Percentiles rank a stretch among this genome's conserved stretches.
These are phyloP conservation scores for Vitis rotundifolia DNA, from an alignment of 164 flowering plant genomes.

Conservation along the genomic window DNA sequence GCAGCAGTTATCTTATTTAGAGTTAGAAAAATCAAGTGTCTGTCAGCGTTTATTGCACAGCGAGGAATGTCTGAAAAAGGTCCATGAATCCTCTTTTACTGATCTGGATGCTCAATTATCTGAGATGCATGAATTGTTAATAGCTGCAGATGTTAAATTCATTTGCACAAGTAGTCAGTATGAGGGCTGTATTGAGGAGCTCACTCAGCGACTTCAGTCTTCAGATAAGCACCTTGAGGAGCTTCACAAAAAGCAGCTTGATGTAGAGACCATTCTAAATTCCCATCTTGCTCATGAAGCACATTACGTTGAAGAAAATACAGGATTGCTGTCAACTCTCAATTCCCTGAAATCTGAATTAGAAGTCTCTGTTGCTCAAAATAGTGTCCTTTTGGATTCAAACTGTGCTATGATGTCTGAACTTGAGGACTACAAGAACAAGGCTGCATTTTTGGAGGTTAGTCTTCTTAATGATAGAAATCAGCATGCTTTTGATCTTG, in stretches of 20 bases:
- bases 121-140: conserved; percentile 35
- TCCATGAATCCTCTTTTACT: conserved; percentile 30
- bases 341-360: conserved; percentile 54
- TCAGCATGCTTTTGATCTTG: conserved; percentile 37
- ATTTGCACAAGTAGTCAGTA: conserved; percentile 44
- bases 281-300: conserved; percentile 44
- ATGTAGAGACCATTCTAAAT: conserved; percentile 37
- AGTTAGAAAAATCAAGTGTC: conserved; percentile 50
- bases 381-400: conserved; percentile 34
- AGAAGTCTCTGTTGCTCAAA: conserved; percentile 33
- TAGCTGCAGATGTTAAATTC: conserved; percentile 62
- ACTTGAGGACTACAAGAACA: conserved; percentile 43
- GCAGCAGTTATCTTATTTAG: conserved; percentile 45
- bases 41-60: conserved; percentile 25
- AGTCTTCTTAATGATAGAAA: conserved; percentile 21
- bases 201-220: conserved; percentile 37
- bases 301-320: conserved; percentile 47
- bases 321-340: conserved; percentile 32
- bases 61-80: conserved; percentile 32
- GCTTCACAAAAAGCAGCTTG: conserved; percentile 44
- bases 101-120: conserved; percentile 46
- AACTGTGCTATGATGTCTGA: conserved; percentile 27
- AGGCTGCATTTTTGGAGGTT: conserved; percentile 23
- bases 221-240: conserved; percentile 33
- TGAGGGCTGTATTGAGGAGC: conserved; percentile 36